Evolutionary conservation across 1,284 basidiomycete species (phyloP), one percentile per base, ranked within the genome.

Genomic region (Austropuccinia psidii): DNA sequence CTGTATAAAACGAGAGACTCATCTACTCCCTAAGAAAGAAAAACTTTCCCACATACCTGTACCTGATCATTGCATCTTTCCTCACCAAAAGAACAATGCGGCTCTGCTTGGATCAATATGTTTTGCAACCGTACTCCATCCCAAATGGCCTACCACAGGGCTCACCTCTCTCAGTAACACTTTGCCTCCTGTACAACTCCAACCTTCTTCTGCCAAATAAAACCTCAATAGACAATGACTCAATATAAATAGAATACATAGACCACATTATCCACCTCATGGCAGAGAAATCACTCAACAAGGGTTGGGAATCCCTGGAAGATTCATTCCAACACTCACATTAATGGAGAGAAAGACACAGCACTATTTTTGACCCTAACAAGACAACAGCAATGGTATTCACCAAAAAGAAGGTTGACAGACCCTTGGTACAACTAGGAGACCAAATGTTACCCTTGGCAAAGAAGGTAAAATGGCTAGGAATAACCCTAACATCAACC

Each of bases 361-460:
- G 66, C 17, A 52, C 50, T 27, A 55, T 68, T 41, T 67, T 67
- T 35, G 64, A 67, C 27, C 24, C 31, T 35, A 50, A 67, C 31
- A 67, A 67, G 21, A 21, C 47, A 8, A n/a, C 24, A 15, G 17
- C 37, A 6, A 54, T 67, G 64, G 27, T n/a, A 13, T 64, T 64
- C 61, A 45, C 61, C 5, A 35, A 29, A 17, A 64, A 47, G 29
- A 47, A 19, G 0, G 24, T 64, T 29, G 39, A 64, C 24, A 11
- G 9, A 11, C 41, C 41, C 3, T 24, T 19, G 17, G 19, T 64
- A n/a, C 17, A 2, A 8, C 45, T 64, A 24, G 61, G 41, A 3
- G 19, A 27, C 15, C 33, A 13, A 29, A 2, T 21, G 2, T 43
- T 29, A 64, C 41, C 19, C n/a, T 29, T 29, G 41, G 15, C n/a